Percentiles rank a stretch among this genome's conserved stretches.
Evolutionary conservation across 257 asterid species (phyloP).

Genomic region (Cruciata laevipes): DNA sequence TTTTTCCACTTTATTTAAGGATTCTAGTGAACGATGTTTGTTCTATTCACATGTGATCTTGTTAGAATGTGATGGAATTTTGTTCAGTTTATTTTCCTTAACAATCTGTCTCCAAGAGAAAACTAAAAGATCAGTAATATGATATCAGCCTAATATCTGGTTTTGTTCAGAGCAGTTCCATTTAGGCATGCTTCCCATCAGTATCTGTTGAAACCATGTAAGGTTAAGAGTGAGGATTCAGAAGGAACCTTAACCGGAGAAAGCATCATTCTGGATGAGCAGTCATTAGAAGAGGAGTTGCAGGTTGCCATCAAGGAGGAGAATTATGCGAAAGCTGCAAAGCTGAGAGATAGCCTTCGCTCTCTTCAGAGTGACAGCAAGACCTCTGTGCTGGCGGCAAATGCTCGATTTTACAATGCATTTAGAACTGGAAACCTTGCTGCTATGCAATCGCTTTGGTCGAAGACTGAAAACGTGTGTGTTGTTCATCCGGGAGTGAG

Average conservation of each 20-base stretch:
- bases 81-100: neutral
- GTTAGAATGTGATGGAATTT: neutral
- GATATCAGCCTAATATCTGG: conserved; percentile 21
- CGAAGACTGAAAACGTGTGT: conserved; percentile 70
- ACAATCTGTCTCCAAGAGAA: neutral
- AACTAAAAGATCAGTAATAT: neutral
- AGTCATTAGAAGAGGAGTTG: conserved; percentile 64
- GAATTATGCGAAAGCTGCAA: conserved; percentile 81
- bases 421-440: conserved; percentile 79
- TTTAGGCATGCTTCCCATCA: conserved; percentile 40
- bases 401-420: conserved; percentile 68
- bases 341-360: conserved; percentile 76
- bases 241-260: conserved; percentile 75
- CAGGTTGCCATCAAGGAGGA: conserved; percentile 70
- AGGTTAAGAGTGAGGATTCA: conserved; percentile 65
- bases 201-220: conserved; percentile 32
- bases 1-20: neutral
- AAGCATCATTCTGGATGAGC: conserved; percentile 63
- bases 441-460: conserved; percentile 81
- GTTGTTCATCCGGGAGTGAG: conserved; percentile 97
- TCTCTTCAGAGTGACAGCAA: conserved; percentile 85
- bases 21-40: neutral
- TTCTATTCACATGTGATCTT: no score
- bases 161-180: conserved; percentile 50
- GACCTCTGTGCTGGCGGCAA: conserved; percentile 80